phyloP scores from a whole-genome alignment of 2,329 filamentous ascomycete genomes.

The Sphaerulina populicola region DNA sequence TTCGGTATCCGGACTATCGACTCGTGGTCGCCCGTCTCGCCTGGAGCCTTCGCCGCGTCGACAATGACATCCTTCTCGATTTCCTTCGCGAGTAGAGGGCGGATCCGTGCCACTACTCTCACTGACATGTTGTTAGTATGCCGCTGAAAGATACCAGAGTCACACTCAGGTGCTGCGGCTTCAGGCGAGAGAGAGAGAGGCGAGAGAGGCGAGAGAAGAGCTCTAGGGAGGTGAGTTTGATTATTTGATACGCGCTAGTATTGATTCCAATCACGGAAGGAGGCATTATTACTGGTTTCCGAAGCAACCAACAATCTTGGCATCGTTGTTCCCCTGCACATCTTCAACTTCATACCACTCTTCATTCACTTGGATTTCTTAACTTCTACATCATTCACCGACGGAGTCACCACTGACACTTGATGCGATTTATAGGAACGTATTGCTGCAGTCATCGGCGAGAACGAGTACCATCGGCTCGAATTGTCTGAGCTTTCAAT shows the following conservation, averaged over 20 bases:
- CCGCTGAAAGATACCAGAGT: neutral
- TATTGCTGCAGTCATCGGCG: neutral
- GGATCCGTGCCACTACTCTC: constrained; percentile 80
- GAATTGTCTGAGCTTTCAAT: neutral
- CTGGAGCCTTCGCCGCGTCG: constrained; percentile 52
- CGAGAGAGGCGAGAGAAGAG: neutral
- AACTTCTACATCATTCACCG: neutral
- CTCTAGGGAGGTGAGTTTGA: neutral
- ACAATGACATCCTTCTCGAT: constrained; percentile 83
- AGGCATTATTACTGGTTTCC: neutral
- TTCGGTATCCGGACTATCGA: constrained; percentile 80
- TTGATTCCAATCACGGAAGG: neutral
- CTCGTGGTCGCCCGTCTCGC: constrained; percentile 29
- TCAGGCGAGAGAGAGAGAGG: neutral
- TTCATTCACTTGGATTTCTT: neutral
- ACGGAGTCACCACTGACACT: neutral
- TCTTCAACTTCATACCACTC: neutral
- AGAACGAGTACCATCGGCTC: neutral
- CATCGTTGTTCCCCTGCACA: neutral
- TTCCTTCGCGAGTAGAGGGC: constrained; percentile 79
- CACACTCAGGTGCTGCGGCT: too few relatives aligned
- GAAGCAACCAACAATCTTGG: neutral
- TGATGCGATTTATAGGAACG: neutral
- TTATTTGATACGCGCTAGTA: neutral
- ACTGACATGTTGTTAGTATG: constrained; percentile 46